These are phyloP conservation scores for Saxispiralis lemnorum DNA, from an alignment of 495 filamentous ascomycete species.

Conservation along the genomic window DNA sequence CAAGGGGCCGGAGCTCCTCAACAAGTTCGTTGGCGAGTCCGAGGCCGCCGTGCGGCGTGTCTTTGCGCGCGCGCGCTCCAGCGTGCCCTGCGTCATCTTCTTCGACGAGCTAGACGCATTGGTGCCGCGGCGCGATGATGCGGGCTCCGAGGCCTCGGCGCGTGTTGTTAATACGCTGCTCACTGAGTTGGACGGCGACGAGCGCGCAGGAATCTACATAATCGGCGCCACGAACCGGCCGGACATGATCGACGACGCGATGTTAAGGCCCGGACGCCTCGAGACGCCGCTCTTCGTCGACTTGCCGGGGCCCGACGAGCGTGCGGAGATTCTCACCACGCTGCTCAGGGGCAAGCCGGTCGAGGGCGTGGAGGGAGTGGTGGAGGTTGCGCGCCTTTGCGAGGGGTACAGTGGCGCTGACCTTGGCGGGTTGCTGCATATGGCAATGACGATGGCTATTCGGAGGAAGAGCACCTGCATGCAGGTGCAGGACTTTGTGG, in stretches of 20 bases:
- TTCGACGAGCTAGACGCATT: conserved; percentile 95
- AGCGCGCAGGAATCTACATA: conserved; percentile 76
- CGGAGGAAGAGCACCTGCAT: conserved; percentile 29
- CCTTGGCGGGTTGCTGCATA: conserved; percentile 55
- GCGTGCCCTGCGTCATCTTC: conserved; percentile 85
- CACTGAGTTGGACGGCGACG: conserved; percentile 84
- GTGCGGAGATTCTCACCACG: conserved; percentile 71
- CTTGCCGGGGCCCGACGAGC: conserved; percentile 58
- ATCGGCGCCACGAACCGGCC: conserved; percentile 89
- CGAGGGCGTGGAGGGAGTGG: conserved; percentile 25
- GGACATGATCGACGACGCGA: conserved; percentile 90
- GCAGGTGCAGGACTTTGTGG: conserved; percentile 49
- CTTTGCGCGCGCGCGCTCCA: conserved; percentile 72
- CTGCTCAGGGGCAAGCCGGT: conserved; percentile 47
- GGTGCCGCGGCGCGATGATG: conserved; percentile 67
- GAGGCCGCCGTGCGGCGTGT: conserved; percentile 86
- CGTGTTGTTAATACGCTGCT: conserved; percentile 90
- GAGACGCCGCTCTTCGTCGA: conserved; percentile 84
- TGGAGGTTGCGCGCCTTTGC: conserved; percentile 49
- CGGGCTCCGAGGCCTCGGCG: conserved; percentile 62
- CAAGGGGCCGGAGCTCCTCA: conserved; percentile 84
- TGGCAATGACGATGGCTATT: conserved; percentile 61
- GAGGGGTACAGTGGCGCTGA: conserved; percentile 85
- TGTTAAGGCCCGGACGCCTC: conserved; percentile 79
- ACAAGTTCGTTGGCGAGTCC: conserved; percentile 91